Percentiles rank a stretch among this genome's conserved stretches.
Conservation (phyloP, 2,329 filamentous ascomycete species). For the Pseudocercospora pini-densiflorae region DNA sequence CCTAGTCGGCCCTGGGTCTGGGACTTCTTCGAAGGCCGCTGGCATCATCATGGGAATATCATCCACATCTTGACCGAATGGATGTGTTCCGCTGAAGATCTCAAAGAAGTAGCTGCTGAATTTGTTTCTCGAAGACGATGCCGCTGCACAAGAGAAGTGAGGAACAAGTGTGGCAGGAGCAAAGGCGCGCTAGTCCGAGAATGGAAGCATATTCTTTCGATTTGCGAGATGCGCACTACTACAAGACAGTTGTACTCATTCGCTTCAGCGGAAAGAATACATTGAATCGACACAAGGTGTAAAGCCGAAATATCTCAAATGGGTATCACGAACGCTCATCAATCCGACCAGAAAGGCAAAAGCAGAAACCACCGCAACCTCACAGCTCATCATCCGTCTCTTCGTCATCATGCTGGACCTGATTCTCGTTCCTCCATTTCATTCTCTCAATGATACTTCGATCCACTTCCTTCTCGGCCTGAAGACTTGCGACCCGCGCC, state of each 20-base stretch:
- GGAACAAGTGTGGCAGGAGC: no score
- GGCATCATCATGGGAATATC: no score
- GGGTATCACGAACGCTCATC: not conserved
- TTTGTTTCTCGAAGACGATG: no score
- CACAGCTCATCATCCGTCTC: slow-evolving; percentile 21
- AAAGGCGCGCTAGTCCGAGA: no score
- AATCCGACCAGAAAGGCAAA: no score
- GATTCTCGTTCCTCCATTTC: slow-evolving; percentile 35
- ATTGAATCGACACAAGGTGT: not conserved
- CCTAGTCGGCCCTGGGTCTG: not conserved
- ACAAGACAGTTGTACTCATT: no score
- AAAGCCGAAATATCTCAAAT: not conserved
- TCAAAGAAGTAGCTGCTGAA: no score
- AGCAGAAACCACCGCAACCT: not conserved
- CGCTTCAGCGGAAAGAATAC: not conserved
- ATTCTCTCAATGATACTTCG: slow-evolving; percentile 54
- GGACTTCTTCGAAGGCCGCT: not conserved
- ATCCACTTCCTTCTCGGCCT: slow-evolving; percentile 61
- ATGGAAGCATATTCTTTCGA: no score
- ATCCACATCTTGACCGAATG: no score
- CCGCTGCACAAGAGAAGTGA: no score
- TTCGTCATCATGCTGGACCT: slow-evolving; percentile 4
- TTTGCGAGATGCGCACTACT: no score
- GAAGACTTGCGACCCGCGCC: slow-evolving; percentile 63
- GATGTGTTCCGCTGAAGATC: no score